Conservation (phyloP, 2,329 filamentous ascomycete genomes). For the Paraphaeosphaeria minitans region DNA sequence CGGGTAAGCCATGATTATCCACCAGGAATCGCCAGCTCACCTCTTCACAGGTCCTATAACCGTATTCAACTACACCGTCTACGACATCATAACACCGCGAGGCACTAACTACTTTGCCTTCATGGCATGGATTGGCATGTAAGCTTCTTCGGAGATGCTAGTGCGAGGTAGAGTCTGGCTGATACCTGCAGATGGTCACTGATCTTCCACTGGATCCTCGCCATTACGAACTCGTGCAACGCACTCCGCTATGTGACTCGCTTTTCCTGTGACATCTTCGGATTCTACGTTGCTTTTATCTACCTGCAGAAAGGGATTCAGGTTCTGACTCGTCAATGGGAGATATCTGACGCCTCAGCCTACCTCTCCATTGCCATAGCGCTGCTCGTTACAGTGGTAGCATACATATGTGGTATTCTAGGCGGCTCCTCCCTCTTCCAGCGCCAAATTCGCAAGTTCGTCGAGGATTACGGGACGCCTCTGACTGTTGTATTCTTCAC, state of each 20-base stretch:
- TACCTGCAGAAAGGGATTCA: conserved; percentile 92
- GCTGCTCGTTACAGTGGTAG: conserved; percentile 76
- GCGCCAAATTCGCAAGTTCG: conserved; percentile 76
- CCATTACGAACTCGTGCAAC: conserved; percentile 85
- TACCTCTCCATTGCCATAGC: conserved; percentile 81
- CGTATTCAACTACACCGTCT: conserved; percentile 93
- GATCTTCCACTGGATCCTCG: conserved; percentile 82
- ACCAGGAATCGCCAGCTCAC: background rate
- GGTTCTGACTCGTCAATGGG: conserved; percentile 77
- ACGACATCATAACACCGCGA: conserved; percentile 79
- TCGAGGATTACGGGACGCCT: conserved; percentile 89
- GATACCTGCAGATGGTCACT: conserved; percentile 72
- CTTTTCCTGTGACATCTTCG: conserved; percentile 92
- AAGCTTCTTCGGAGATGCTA: conserved; percentile 31
- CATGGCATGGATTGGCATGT: conserved; percentile 89
- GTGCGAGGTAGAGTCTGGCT: background rate
- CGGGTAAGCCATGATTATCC: conserved; percentile 54
- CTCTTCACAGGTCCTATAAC: conserved; percentile 72
- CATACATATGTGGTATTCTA: conserved; percentile 74
- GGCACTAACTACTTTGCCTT: conserved; percentile 85
- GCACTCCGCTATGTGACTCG: conserved; percentile 86
- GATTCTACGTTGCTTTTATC: conserved; percentile 91
- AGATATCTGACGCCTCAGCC: conserved; percentile 62
- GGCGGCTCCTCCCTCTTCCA: conserved; percentile 75
- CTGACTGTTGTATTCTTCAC: conserved; percentile 75